Evolutionary conservation across 805 yeast species (phyloP).

Genomic region (Hanseniaspora thailandica): DNA sequence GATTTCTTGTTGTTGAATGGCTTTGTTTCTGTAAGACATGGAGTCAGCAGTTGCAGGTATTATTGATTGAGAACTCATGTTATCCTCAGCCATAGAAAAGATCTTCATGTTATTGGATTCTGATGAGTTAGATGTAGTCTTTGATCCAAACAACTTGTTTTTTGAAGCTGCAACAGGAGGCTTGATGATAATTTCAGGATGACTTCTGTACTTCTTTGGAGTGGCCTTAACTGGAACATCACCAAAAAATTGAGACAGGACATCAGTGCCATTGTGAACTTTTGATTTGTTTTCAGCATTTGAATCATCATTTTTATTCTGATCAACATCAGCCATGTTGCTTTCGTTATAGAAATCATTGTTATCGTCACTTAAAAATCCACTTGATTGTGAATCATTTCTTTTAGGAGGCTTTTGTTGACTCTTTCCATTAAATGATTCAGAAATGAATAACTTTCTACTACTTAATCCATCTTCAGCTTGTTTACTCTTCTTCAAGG

Average conservation of each 20-base stretch:
- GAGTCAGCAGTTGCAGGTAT: background rate
- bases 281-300: background rate
- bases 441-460: background rate
- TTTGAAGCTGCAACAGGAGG: too few relatives aligned
- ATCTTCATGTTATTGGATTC: background rate
- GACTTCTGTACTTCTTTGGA: too few relatives aligned
- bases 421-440: background rate
- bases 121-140: background rate
- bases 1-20: background rate
- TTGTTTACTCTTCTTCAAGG: background rate
- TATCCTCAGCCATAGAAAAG: background rate
- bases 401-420: background rate
- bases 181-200: too few relatives aligned
- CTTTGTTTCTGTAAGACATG: background rate
- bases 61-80: background rate
- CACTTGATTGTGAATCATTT: background rate
- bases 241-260: background rate
- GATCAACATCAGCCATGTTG: background rate
- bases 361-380: background rate
- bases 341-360: background rate
- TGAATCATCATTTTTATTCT: background rate
- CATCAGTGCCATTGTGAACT: background rate
- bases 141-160: too few relatives aligned
- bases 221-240: too few relatives aligned
- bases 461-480: background rate